A percentile compares a stretch with the other conserved stretches of the same genome.
phyloP scores from a whole-genome alignment of 1,284 basidiomycete genomes.

The Cerrena zonata region DNA sequence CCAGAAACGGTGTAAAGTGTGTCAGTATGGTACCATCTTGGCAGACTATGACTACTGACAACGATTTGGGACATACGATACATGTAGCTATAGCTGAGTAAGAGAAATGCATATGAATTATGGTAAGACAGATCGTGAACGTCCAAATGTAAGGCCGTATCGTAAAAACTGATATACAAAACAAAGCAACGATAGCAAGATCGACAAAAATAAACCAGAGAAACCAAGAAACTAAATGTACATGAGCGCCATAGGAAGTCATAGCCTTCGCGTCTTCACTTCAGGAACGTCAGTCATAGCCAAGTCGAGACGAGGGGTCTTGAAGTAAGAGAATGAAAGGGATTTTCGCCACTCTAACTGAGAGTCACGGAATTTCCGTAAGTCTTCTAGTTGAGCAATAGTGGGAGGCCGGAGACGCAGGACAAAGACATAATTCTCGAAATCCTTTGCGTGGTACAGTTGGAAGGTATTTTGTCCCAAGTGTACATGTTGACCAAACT shows the following conservation, averaged over 20 bases:
- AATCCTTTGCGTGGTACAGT: conserved; percentile 8
- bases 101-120: too few relatives aligned
- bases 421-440: conserved; percentile 12
- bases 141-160: too few relatives aligned
- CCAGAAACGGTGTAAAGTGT: too few relatives aligned
- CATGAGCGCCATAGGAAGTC: not conserved
- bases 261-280: not conserved
- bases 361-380: conserved; percentile 7
- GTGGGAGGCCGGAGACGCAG: conserved; percentile 13
- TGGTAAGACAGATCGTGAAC: too few relatives aligned
- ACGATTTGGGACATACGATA: too few relatives aligned
- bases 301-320: not conserved
- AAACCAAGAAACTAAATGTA: not conserved
- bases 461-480: conserved; percentile 14
- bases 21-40: too few relatives aligned
- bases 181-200: not conserved
- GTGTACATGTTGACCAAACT: conserved; percentile 8
- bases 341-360: conserved; percentile 9
- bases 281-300: not conserved
- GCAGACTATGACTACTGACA: too few relatives aligned
- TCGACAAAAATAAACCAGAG: not conserved
- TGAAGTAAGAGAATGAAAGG: conserved; percentile 1
- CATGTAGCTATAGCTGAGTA: too few relatives aligned
- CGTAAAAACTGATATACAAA: too few relatives aligned
- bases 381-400: conserved; percentile 8